Conservation (phyloP, 2,329 filamentous ascomycete species). For the Aspergillus pseudoviridinutans region DNA sequence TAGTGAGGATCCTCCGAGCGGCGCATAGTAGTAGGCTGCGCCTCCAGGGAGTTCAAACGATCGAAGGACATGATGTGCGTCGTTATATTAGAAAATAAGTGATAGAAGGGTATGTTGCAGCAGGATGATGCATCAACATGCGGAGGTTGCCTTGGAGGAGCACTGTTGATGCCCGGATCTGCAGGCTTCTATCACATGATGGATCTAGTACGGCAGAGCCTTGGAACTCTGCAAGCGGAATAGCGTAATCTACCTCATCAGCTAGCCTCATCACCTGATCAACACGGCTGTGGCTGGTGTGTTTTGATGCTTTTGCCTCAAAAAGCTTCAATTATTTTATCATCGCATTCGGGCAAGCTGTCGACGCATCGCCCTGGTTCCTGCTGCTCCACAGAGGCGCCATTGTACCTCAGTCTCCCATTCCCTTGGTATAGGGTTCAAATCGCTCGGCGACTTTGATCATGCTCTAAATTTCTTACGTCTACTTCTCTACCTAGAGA, state of each 20-base stretch:
- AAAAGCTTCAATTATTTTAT: constrained; percentile 22
- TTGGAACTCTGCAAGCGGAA: constrained; percentile 10
- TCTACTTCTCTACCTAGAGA: constrained; percentile 18
- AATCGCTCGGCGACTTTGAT: constrained; percentile 6
- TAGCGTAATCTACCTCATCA: constrained; percentile 5
- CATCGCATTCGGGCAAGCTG: constrained; percentile 13
- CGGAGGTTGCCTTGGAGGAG: constrained; percentile 17
- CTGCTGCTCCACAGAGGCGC: background rate
- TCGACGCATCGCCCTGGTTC: constrained; percentile 1
- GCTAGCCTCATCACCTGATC: constrained; percentile 24
- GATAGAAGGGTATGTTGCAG: constrained; percentile 1
- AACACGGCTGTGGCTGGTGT: constrained; percentile 21
- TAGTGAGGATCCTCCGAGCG: constrained; percentile 70
- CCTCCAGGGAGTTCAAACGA: constrained; percentile 77
- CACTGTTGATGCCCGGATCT: constrained; percentile 17
- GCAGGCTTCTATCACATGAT: constrained; percentile 30
- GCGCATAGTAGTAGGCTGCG: constrained; percentile 66
- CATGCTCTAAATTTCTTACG: constrained; percentile 20
- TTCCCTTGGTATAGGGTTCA: background rate
- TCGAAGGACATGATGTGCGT: constrained; percentile 76
- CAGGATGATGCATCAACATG: constrained; percentile 11
- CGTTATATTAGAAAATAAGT: constrained; percentile 2
- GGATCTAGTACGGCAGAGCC: constrained; percentile 5
- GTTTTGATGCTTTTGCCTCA: constrained; percentile 33
- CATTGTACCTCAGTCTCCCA: background rate